Evolutionary conservation across 2,329 filamentous ascomycete species (phyloP), one percentile per base, ranked within the genome.

Genomic region (Pseudocercospora vitis): DNA sequence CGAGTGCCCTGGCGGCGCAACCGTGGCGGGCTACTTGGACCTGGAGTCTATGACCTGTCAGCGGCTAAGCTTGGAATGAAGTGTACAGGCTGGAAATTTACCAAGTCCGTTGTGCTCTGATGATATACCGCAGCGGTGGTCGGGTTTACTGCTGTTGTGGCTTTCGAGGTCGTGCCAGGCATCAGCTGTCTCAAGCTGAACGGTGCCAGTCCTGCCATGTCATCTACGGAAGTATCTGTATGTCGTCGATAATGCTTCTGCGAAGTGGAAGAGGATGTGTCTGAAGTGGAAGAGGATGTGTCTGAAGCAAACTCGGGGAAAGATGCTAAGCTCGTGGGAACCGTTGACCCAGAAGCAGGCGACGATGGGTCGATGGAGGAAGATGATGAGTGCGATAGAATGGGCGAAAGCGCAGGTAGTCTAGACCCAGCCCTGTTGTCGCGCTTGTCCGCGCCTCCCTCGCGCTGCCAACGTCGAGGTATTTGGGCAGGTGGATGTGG

Each of bases 131-230:
- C 42, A 28, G 42, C 26, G 12, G 42, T 45, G 42, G 24, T 45
- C 4, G 42, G 24, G 14, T 28, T 23, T 2, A 45, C n/a, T 29
- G 48, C 53, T 18, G 18, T 29, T 7, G 29, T 8, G 3, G 45
- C 33, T 29, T 42, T 51, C n/a, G 28, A 45, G 26, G 48, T 26
- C 21, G 48, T 40, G 14, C 54, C 58, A 18, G 50, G 19, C n/a
- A 56, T 52, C 9, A 52, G 35, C 28, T 56, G 54, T 14, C 33
- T 53, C 54, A 45, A 56, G 48, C 42, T 52, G 39, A 57, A 56
- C 4, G 56, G 50, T 18, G 32, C 29, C 8, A 63, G 47, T 7
- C 55, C 49, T 7, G 58, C 62, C 62, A 64, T 64, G 16, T 50
- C 48, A n/a, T 31, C 21, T 12, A 47, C 16, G 7, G 33, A 9